These are phyloP conservation scores for Trichoderma sp. DNA, from an alignment of 2,329 filamentous ascomycete genomes.

Conservation along the genomic window DNA sequence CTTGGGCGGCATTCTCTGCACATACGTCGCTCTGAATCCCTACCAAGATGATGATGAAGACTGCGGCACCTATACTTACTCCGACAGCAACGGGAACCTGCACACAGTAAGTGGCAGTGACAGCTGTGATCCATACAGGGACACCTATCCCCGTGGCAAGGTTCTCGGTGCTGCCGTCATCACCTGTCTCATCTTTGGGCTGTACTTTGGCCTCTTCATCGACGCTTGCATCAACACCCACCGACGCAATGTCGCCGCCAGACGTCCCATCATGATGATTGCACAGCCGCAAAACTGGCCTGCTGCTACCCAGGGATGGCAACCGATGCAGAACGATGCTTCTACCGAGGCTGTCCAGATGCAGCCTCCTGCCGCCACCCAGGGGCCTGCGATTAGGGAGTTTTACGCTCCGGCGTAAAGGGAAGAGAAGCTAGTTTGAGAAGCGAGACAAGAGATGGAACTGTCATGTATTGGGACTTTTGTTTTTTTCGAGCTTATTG, in stretches of 20 bases:
- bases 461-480: background rate
- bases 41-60: constrained; percentile 16
- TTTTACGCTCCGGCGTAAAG: constrained; percentile 5
- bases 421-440: background rate
- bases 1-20: constrained; percentile 28
- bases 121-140: background rate
- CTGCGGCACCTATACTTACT: constrained; percentile 13
- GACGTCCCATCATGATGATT: constrained; percentile 29
- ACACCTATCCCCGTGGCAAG: background rate
- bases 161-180: constrained; percentile 26
- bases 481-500: background rate
- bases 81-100: background rate
- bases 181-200: constrained; percentile 28
- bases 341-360: background rate
- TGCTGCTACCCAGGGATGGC: constrained; percentile 32
- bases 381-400: constrained; percentile 1
- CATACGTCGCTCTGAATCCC: background rate
- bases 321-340: constrained; percentile 25
- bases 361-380: background rate
- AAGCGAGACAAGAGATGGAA: background rate
- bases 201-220: constrained; percentile 42
- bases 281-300: constrained; percentile 32
- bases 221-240: constrained; percentile 40
- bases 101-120: background rate
- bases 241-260: constrained; percentile 29